Evolutionary conservation across 2,329 filamentous ascomycete species (phyloP).

Genomic region (Botrytis fragariae): DNA sequence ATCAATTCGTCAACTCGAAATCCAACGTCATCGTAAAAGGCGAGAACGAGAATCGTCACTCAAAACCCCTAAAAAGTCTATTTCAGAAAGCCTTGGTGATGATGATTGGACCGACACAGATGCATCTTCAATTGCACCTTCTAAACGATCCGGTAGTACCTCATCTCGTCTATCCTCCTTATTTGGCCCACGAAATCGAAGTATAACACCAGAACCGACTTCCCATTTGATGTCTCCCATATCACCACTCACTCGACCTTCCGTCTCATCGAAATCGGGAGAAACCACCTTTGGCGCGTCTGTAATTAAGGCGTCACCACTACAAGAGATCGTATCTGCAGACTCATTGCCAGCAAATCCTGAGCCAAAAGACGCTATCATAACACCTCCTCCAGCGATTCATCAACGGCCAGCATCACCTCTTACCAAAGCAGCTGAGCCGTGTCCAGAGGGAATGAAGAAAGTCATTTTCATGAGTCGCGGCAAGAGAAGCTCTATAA

Average conservation of each 20-base stretch:
- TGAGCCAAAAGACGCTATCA: not conserved
- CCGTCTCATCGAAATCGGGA: not conserved
- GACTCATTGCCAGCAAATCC: conserved; percentile 16
- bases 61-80: not conserved
- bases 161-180: conserved; percentile 10
- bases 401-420: not conserved
- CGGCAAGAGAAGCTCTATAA: conserved; percentile 12
- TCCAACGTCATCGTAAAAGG: conserved; percentile 5
- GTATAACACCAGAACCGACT: not conserved
- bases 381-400: conserved; percentile 4
- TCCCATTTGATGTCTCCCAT: conserved; percentile 3
- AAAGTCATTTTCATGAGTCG: conserved; percentile 9
- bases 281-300: not conserved
- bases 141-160: not conserved
- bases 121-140: conserved; percentile 5
- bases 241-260: conserved; percentile 6
- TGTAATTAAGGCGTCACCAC: not conserved
- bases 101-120: conserved; percentile 17
- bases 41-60: not conserved
- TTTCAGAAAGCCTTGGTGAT: not conserved
- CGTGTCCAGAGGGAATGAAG: not conserved
- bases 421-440: not conserved
- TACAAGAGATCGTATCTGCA: conserved; percentile 14
- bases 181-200: conserved; percentile 13
- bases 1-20: conserved; percentile 9